Conservation (phyloP, 2,329 filamentous ascomycete genomes). For the Phyllosticta paracitricarpa region DNA sequence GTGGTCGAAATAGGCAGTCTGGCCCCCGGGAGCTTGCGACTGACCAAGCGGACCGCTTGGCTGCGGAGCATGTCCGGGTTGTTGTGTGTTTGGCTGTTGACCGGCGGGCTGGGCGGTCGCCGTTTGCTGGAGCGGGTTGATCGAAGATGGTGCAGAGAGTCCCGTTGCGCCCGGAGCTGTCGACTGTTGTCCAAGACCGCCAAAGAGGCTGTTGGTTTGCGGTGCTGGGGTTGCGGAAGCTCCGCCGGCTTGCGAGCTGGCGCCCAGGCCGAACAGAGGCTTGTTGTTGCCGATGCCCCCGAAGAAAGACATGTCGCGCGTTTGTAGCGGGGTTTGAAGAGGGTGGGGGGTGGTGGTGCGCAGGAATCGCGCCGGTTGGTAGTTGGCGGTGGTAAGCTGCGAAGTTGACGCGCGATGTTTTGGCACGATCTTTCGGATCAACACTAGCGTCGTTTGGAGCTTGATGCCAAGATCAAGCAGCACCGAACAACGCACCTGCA, state of each 20-base stretch:
- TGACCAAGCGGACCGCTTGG: constrained; percentile 23
- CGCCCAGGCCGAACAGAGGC: constrained; percentile 10
- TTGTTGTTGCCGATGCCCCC: constrained; percentile 20
- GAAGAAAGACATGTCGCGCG: constrained; percentile 19
- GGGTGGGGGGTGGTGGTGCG: constrained; percentile 13
- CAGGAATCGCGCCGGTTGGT: constrained; percentile 16
- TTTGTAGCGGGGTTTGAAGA: constrained; percentile 12
- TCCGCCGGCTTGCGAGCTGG: constrained; percentile 13
- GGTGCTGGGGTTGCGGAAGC: not conserved
- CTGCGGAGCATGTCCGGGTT: constrained; percentile 15
- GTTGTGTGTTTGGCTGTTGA: constrained; percentile 19
- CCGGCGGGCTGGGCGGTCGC: constrained; percentile 12
- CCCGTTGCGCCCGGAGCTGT: constrained; percentile 20
- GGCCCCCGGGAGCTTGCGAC: constrained; percentile 21
- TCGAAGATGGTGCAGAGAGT: not conserved
- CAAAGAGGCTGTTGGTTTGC: constrained; percentile 17
- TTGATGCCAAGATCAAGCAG: not conserved
- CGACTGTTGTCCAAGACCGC: constrained; percentile 22
- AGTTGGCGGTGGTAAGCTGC: constrained; percentile 1
- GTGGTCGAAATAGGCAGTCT: constrained; percentile 55
- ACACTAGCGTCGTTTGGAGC: constrained; percentile 4
- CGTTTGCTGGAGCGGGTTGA: not conserved
- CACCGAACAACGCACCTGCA: not conserved
- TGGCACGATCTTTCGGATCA: constrained; percentile 11
- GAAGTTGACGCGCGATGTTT: constrained; percentile 13